Evolutionary conservation across 352 stramenopile genomes (phyloP).

Genomic region (Phytopythium boreale): DNA sequence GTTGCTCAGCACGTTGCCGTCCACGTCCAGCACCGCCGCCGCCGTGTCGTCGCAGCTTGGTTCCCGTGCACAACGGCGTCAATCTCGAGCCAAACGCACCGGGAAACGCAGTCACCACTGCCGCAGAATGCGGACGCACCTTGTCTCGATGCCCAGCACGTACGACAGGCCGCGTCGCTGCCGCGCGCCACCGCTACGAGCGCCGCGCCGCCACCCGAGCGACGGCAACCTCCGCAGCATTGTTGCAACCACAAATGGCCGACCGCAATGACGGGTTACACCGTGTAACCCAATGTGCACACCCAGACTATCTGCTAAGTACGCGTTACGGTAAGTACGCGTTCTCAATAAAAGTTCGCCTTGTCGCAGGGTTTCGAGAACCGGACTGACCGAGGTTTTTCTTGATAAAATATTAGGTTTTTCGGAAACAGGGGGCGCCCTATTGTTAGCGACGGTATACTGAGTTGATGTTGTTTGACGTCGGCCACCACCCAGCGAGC

Average conservation of each 20-base stretch:
- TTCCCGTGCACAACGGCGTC: background rate
- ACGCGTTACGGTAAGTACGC: too few species aligned
- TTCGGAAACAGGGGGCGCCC: background rate
- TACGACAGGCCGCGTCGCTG: slow-evolving; percentile 40
- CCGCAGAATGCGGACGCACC: slow-evolving; percentile 13
- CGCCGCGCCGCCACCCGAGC: background rate
- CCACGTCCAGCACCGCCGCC: slow-evolving; percentile 86
- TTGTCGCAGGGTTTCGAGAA: slow-evolving; percentile 4
- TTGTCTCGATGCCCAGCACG: slow-evolving; percentile 95
- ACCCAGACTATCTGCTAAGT: too few species aligned
- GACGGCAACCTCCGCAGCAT: slow-evolving; percentile 9
- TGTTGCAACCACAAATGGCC: background rate
- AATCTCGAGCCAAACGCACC: background rate
- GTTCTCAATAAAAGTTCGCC: background rate
- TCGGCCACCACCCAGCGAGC: background rate
- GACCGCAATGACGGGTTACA: background rate
- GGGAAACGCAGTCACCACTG: background rate
- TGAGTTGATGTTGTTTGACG: background rate
- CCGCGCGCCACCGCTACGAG: background rate
- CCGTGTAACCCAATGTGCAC: background rate
- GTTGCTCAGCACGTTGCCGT: slow-evolving; percentile 92
- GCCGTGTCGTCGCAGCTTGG: slow-evolving; percentile 93
- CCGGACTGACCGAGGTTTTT: slow-evolving; percentile 1
- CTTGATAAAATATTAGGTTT: background rate
- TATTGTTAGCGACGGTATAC: background rate